phyloP scores from a whole-genome alignment of 202 grass and related monocot genomes.

The Zoysia matrella region DNA sequence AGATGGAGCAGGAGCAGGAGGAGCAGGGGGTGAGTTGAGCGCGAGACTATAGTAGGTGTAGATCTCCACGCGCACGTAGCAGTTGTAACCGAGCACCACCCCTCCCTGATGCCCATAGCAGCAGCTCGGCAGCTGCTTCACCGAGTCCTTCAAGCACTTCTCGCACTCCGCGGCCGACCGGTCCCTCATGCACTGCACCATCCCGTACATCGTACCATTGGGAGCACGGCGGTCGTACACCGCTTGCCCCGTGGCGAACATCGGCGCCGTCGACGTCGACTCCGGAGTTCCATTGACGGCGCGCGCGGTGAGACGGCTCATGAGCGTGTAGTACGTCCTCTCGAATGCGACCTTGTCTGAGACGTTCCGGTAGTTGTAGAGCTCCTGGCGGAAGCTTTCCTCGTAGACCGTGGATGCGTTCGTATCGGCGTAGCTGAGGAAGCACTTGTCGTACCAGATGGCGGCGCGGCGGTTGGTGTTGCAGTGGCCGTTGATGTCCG shows the following conservation, averaged over 20 bases:
- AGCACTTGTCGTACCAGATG: slow-evolving; percentile 37
- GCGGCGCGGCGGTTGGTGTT: slow-evolving; percentile 22
- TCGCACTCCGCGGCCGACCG: slow-evolving; percentile 32
- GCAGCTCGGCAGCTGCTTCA: not conserved
- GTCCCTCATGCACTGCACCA: slow-evolving; percentile 53
- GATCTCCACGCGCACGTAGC: slow-evolving; percentile 18
- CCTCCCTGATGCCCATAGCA: slow-evolving; percentile 34
- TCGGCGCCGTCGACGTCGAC: not conserved
- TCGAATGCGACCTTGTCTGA: slow-evolving; percentile 1
- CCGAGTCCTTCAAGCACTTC: slow-evolving; percentile 31
- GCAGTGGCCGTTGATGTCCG: not conserved
- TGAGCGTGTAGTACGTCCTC: slow-evolving; percentile 35
- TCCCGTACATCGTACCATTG: slow-evolving; percentile 42
- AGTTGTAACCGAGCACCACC: slow-evolving; percentile 49
- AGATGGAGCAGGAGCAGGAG: not conserved
- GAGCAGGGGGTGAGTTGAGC: not conserved
- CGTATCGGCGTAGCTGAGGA: slow-evolving; percentile 21
- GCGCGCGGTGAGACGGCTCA: not conserved
- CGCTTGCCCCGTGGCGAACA: slow-evolving; percentile 41
- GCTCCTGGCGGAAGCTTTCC: too few species aligned
- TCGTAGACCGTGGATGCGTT: too few species aligned
- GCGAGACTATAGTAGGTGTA: not conserved
- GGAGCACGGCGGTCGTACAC: not conserved
- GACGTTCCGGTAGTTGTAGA: too few species aligned
- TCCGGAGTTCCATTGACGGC: not conserved